phyloP scores from a whole-genome alignment of 2,329 filamentous ascomycete species.

The Apiospora saccharicola region DNA sequence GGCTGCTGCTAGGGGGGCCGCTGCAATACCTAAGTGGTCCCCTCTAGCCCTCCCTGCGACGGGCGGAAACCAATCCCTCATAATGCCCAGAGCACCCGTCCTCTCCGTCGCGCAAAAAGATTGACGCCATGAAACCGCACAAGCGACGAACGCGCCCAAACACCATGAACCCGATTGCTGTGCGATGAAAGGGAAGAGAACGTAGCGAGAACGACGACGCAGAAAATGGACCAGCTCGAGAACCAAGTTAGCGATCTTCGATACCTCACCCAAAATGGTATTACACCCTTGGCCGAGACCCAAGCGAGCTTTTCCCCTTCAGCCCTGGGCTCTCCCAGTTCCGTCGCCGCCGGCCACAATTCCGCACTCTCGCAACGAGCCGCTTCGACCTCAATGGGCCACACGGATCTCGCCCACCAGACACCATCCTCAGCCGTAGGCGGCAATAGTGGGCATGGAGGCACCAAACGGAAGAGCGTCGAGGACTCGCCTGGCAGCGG shows the following conservation, averaged over 20 bases:
- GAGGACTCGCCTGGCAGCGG: constrained; percentile 35
- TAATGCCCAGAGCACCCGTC: constrained; percentile 6
- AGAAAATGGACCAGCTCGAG: constrained; percentile 35
- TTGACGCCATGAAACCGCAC: background rate
- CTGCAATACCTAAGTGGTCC: constrained; percentile 11
- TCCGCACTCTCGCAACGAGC: constrained; percentile 17
- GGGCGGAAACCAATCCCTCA: constrained; percentile 14
- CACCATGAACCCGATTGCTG: background rate
- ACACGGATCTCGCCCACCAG: background rate
- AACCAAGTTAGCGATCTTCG: constrained; percentile 46
- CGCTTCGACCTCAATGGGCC: constrained; percentile 4
- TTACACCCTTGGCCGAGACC: constrained; percentile 9
- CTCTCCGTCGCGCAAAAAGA: constrained; percentile 13
- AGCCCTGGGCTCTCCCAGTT: constrained; percentile 16
- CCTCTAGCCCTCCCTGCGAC: background rate
- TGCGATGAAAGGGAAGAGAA: background rate
- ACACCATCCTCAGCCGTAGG: constrained; percentile 5
- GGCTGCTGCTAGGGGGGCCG: background rate
- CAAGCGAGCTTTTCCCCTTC: constrained; percentile 16
- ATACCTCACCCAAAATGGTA: constrained; percentile 36
- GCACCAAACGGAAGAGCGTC: constrained; percentile 38
- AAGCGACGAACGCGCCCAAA: background rate
- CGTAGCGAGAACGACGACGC: background rate
- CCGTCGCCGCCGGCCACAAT: constrained; percentile 23
- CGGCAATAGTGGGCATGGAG: background rate